Base-by-base conservation (phyloP, 768 basidiomycete genomes). In the Thelephora aurantiotincta region DNA sequence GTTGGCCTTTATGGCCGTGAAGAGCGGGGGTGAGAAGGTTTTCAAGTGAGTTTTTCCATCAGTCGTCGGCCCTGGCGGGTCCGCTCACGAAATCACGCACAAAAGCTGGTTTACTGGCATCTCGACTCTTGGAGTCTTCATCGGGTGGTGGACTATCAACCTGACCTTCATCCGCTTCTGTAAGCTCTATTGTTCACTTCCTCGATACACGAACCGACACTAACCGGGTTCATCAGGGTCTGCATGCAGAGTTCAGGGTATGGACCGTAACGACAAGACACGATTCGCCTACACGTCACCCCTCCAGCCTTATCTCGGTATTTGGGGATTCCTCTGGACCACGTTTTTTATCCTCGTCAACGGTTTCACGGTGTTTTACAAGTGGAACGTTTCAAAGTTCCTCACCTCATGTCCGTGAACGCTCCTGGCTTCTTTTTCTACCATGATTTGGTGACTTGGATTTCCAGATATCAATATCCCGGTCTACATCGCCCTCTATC, bases 161-260 rank as follows among this genome's bases (percentile, higher is more conserved):
- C 44, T 70, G 52, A 64, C 64, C 16, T 69, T 67, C 60, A 58
- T 69, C 38, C 63, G 69, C 37, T 72, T 72, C 64, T 57, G 64
- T 52, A 56, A 59, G 35, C 2, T n/a, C 14, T 20, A 16, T 20
- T 20, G 20, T 41, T 41, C 71, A 67, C 45, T 43, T 30, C 26
- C 26, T 30, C 26, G 9, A 30, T 30, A 4, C 26, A n/a, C 26
- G 26, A 9, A 30, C 26, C 5, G 26, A 9, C 9, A 30, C 9
- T 9, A 30, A 30, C 26, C 26, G 4, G 9, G 26, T 9, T 30
- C 5, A 30, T 30, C 26, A 30, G 26, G 26, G 26, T 4, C 26
- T 30, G 26, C 26, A 4, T 30, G 64, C 52, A 58, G 60, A 46
- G 56, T 49, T 9, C 71, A 73, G 48, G 69, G 69, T 0, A 57